Evolutionary conservation across 2,329 filamentous ascomycete species (phyloP).

Genomic region (Lasiodiplodia gonubiensis): DNA sequence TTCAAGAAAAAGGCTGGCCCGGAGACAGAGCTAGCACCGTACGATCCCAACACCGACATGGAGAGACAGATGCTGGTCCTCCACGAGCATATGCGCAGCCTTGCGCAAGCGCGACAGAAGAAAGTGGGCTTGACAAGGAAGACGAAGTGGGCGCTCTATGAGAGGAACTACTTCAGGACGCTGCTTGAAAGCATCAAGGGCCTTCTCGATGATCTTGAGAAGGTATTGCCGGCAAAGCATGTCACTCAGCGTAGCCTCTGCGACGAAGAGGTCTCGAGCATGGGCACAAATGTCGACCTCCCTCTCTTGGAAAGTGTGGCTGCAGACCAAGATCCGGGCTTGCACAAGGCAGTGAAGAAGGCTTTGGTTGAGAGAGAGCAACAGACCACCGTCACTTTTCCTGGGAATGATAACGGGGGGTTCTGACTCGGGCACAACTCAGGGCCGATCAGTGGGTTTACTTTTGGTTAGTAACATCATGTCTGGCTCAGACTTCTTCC

Average conservation of each 20-base stretch:
- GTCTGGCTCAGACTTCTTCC: too few relatives aligned
- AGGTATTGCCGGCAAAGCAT: background rate
- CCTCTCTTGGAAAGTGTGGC: background rate
- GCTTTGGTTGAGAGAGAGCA: background rate
- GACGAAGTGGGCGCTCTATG: conserved; percentile 15
- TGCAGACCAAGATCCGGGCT: background rate
- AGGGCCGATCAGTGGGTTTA: background rate
- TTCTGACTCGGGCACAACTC: background rate
- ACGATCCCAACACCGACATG: background rate
- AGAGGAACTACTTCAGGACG: background rate
- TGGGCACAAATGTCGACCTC: background rate
- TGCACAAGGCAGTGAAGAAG: background rate
- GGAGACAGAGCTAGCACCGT: background rate
- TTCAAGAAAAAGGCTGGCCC: background rate
- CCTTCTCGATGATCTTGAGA: background rate
- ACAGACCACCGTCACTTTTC: background rate
- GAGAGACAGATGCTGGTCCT: background rate
- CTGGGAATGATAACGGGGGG: background rate
- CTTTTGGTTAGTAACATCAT: background rate
- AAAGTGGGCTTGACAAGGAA: background rate
- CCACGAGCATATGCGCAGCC: background rate
- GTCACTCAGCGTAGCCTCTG: background rate
- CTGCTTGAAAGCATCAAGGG: background rate
- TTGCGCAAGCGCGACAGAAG: background rate
- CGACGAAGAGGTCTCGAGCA: background rate